Evolutionary conservation across 768 basidiomycete genomes (phyloP).

Genomic region (Psilocybe cyanescens): DNA sequence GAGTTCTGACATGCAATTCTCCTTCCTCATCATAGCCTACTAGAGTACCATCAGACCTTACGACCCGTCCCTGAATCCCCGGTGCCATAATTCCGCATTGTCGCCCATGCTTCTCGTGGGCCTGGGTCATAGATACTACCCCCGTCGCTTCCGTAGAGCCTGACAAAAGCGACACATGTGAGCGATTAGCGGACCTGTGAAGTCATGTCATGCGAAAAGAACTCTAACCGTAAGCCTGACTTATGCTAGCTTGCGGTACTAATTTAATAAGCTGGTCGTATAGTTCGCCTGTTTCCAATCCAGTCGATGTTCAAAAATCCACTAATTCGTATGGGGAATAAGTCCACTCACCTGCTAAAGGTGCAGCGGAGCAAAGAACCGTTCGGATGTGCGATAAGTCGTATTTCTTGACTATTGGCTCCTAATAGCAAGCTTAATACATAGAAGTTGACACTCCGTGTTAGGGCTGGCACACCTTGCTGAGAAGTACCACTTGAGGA

Average conservation of each 20-base stretch:
- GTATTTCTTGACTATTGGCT: slow-evolving; percentile 14
- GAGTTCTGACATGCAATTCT: slow-evolving; percentile 10
- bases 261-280: slow-evolving; percentile 10
- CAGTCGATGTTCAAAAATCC: not conserved
- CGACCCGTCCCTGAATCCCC: slow-evolving; percentile 1
- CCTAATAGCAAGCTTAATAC: not conserved
- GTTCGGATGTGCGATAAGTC: slow-evolving; percentile 8
- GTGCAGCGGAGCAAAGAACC: slow-evolving; percentile 6
- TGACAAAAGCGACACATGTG: not conserved
- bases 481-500: slow-evolving; percentile 9
- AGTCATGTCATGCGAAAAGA: not conserved
- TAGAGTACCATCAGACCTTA: slow-evolving; percentile 7
- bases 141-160: slow-evolving; percentile 7
- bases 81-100: slow-evolving; percentile 10
- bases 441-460: not conserved
- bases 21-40: slow-evolving; percentile 12
- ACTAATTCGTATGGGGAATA: not conserved
- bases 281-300: slow-evolving; percentile 5
- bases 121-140: slow-evolving; percentile 4
- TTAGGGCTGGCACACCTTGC: slow-evolving; percentile 2
- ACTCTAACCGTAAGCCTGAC: slow-evolving; percentile 9
- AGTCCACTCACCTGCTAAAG: slow-evolving; percentile 5
- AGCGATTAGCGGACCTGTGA: not conserved
- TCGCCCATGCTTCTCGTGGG: slow-evolving; percentile 7
- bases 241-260: slow-evolving; percentile 7